Conservation (phyloP, 495 filamentous ascomycete species). For the Mytilinidion resinicola region DNA sequence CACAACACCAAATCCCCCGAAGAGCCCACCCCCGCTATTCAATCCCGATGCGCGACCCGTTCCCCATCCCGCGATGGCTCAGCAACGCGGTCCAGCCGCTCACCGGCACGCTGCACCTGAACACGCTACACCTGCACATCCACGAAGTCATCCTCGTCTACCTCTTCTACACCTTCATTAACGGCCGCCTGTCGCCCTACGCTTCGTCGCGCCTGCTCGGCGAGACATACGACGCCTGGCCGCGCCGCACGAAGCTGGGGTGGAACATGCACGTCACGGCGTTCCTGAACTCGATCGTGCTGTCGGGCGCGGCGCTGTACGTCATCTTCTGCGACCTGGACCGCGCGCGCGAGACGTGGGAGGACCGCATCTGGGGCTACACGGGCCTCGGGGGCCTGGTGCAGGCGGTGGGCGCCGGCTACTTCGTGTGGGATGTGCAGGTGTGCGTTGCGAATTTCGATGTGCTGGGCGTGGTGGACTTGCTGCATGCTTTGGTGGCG, state of each 20-base stretch:
- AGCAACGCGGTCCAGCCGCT: conserved; percentile 8
- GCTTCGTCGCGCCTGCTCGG: conserved; percentile 10
- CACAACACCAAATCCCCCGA: no score
- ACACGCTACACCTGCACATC: conserved; percentile 15
- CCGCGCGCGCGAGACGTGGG: conserved; percentile 15
- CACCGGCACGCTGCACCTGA: conserved; percentile 7
- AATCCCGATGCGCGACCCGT: conserved; percentile 12
- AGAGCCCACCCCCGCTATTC: neutral
- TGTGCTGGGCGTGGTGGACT: conserved; percentile 4
- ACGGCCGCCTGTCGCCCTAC: conserved; percentile 9
- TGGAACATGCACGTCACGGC: conserved; percentile 26
- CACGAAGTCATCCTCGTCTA: conserved; percentile 21
- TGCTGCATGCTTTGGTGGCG: conserved; percentile 14
- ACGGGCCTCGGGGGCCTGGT: conserved; percentile 17
- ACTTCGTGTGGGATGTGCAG: conserved; percentile 25
- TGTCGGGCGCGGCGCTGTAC: conserved; percentile 14
- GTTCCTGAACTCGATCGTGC: conserved; percentile 18
- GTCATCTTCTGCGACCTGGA: conserved; percentile 15
- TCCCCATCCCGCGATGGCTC: conserved; percentile 11
- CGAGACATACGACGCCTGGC: conserved; percentile 11
- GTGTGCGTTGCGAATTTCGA: conserved; percentile 8
- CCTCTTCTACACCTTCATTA: conserved; percentile 17
- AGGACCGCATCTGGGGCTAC: conserved; percentile 20
- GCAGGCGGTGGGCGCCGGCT: conserved; percentile 19
- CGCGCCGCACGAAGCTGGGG: conserved; percentile 16